Base-by-base conservation (phyloP, 148 eudicot genomes). In the Persicaria tinctoria region DNA sequence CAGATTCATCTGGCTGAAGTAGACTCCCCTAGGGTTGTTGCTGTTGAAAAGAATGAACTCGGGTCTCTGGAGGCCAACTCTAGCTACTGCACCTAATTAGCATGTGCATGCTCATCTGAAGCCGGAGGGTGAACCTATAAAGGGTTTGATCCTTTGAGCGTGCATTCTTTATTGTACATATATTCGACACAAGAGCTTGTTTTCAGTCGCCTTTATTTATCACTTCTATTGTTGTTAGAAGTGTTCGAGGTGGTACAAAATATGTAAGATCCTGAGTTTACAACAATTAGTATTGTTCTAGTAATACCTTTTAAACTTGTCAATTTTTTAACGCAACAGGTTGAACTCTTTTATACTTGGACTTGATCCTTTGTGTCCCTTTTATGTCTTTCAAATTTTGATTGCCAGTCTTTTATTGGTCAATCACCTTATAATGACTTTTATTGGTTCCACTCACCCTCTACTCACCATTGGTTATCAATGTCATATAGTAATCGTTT, bases 1-100 rank as follows among this genome's bases (percentile, higher is more conserved):
- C 86, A 85, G 79, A 88, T 86, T 81, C 94, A 93, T 83, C 79
- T 93, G 78, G 84, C 95, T 0, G 98, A 91, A 69, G 75, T 87
- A 0, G 94, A 93, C 60, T 89, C 94, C 23, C 92, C 93, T 2
- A 89, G 79, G 50, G 75, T 49, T 69, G 75, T 47, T 27, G 78
- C 76, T 10, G 46, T 73, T 47, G 49, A 74, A 2, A 60, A 74
- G 70, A 60, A 20, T 12, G 70, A 74, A 44, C 62, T 62, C 0
- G 63, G 38, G 70, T 38, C 85, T 4, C 90, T 94, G 13, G 86
- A 80, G 77, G 87, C 80, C 7, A 47, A 41, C 7, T n/a, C 23
- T 20, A 20, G 23, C 11, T 73, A 54, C 89, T 48, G 86, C 79
- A 18, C 76, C 82, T 13, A 80, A 46, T 38, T 87, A 87, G 79